Evolutionary conservation across 2,329 filamentous ascomycete species (phyloP), one percentile per base, ranked within the genome.

Genomic region (Tetracladium maxilliforme): DNA sequence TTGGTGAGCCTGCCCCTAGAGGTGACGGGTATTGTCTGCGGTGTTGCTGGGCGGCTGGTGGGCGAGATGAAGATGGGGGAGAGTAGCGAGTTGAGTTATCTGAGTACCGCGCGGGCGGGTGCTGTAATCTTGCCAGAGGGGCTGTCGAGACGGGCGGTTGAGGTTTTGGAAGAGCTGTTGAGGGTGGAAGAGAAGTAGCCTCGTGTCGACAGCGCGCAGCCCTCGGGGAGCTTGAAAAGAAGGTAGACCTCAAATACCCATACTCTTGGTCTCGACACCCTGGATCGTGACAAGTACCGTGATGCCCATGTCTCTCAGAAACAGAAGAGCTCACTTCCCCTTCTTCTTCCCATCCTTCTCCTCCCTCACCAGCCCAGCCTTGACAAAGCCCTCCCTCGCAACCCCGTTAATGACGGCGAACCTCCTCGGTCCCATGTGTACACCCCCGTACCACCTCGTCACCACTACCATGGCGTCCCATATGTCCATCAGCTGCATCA

Each of bases 401-500:
- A 74, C 80, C 28, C 69, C 65, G 45, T 94, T 94, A 45, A 98
- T 95, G 27, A 93, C 59, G 9, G 83, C 71, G 46, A 98, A 98
- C 35, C 90, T 61, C 47, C 86, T 77, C 24, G 87, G 86, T 0
- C 90, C 90, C 22, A 98, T 53, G 39, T 84, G 77, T 30, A 92
- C 68, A 2, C 90, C 90, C 4, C 90, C 90, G 49, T 92, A 98
- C 90, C 90, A 98, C 33, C 90, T 59, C 19, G 81, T 84, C 15
- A 98, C 87, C 4, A 98, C 77, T 0, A 98, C 83, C 57, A 95
- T 76, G 10, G 78, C 76, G 48, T 92, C 70, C 84, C 86, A 94
- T 8, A 92, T 62, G 42, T 86, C 81, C 81, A 94, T 94, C 32
- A 93, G 54, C 56, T 94, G 84, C 73, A 98, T 77, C 16, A 98